These are phyloP conservation scores for Neonectria punicea DNA, from an alignment of 2,329 filamentous ascomycete species.

Conservation along the genomic window DNA sequence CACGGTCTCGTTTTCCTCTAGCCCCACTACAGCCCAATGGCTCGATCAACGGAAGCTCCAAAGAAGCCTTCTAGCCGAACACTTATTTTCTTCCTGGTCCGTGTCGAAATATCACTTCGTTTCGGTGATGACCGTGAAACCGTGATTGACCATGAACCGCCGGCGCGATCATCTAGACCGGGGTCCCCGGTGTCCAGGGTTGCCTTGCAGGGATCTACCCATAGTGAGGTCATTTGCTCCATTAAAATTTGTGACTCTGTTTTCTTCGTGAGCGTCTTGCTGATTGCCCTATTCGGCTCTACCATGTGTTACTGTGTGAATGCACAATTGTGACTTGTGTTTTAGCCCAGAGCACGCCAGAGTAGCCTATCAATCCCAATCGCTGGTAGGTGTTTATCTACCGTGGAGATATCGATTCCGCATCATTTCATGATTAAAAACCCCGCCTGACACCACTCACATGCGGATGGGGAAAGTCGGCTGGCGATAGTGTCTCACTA, in stretches of 20 bases:
- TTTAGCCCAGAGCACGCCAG: background rate
- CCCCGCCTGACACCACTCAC: background rate
- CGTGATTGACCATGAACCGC: conserved; percentile 30
- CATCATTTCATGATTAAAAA: background rate
- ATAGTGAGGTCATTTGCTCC: conserved; percentile 38
- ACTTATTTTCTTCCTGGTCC: background rate
- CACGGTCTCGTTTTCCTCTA: background rate
- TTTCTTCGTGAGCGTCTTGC: background rate
- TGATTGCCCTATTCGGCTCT: background rate
- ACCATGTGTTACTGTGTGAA: background rate
- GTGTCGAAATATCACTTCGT: conserved; percentile 16
- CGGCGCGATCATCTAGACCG: conserved; percentile 24
- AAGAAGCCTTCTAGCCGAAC: conserved; percentile 28
- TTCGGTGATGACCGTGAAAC: conserved; percentile 40
- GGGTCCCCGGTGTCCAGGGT: conserved; percentile 30
- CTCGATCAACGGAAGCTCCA: conserved; percentile 25
- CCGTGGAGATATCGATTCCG: background rate
- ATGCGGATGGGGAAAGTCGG: background rate
- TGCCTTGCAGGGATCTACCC: conserved; percentile 15
- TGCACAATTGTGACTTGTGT: no score
- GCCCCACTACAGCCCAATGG: background rate
- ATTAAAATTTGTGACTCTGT: background rate
- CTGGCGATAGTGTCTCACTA: background rate
- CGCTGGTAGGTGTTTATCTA: conserved; percentile 3
- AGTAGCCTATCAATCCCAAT: background rate